Evolutionary conservation across 1,139 yeast genomes (phyloP).

Genomic region (Yamadazyma conglobata): DNA sequence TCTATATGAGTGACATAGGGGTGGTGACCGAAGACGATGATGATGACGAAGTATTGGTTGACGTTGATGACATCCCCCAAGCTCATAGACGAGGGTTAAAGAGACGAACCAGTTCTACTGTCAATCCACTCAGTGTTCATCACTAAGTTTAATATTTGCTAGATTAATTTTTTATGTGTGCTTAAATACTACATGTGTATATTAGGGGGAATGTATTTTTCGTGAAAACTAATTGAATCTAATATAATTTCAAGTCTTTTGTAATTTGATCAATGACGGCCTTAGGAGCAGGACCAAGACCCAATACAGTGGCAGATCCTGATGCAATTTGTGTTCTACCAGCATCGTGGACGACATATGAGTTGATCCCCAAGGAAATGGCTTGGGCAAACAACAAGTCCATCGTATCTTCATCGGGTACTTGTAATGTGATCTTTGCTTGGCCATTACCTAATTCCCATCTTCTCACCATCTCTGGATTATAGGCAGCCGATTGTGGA

Average conservation of each 20-base stretch:
- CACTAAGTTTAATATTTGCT: conserved; percentile 9
- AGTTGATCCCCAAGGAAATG: conserved; percentile 71
- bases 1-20: conserved; percentile 40
- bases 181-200: neutral
- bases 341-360: conserved; percentile 86
- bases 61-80: conserved; percentile 33
- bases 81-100: conserved; percentile 29
- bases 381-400: conserved; percentile 79
- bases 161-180: conserved; percentile 1
- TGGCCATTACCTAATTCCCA: conserved; percentile 84
- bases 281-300: conserved; percentile 97
- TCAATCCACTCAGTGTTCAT: conserved; percentile 37
- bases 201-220: neutral
- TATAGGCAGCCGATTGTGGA: conserved; percentile 52
- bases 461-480: conserved; percentile 57
- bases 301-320: conserved; percentile 92
- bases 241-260: conserved; percentile 72
- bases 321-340: conserved; percentile 96
- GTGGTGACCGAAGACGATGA: conserved; percentile 34
- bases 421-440: conserved; percentile 90
- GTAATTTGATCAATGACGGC: conserved; percentile 76
- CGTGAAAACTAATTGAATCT: conserved; percentile 11
- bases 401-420: conserved; percentile 70
- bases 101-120: conserved; percentile 44
- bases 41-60: conserved; percentile 38